phyloP scores from a whole-genome alignment of 768 basidiomycete genomes.

The Phanerochaete carnosa region DNA sequence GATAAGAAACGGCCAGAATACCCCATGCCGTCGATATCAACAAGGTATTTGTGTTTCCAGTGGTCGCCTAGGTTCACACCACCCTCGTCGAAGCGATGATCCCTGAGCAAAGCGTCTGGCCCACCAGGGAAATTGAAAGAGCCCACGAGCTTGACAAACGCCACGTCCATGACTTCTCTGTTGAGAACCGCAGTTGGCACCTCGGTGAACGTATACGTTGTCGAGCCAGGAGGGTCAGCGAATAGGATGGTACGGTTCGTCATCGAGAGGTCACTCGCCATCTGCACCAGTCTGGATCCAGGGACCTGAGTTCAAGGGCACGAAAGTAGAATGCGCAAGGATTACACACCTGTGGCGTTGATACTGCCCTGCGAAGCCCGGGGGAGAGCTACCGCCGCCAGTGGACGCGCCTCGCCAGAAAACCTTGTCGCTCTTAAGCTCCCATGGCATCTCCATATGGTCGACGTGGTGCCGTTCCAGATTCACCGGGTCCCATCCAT shows the following conservation, averaged over 20 bases:
- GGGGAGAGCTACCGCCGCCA: slow-evolving; percentile 86
- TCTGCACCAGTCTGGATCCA: slow-evolving; percentile 60
- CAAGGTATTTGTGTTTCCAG: slow-evolving; percentile 88
- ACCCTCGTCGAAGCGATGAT: slow-evolving; percentile 68
- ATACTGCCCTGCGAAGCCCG: slow-evolving; percentile 77
- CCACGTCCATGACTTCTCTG: slow-evolving; percentile 79
- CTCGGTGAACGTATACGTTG: slow-evolving; percentile 54
- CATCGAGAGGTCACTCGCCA: slow-evolving; percentile 59
- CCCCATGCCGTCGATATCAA: slow-evolving; percentile 94
- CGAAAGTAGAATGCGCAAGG: background rate
- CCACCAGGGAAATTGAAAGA: slow-evolving; percentile 75
- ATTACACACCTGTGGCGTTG: slow-evolving; percentile 74
- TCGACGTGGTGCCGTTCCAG: slow-evolving; percentile 74
- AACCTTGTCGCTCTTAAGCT: slow-evolving; percentile 78
- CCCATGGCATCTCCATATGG: slow-evolving; percentile 85
- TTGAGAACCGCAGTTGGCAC: slow-evolving; percentile 66
- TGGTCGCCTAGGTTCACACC: slow-evolving; percentile 80
- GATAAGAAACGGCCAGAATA: slow-evolving; percentile 90
- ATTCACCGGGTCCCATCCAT: slow-evolving; percentile 83
- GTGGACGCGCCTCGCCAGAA: slow-evolving; percentile 98
- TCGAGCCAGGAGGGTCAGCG: slow-evolving; percentile 57
- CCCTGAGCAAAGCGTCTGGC: slow-evolving; percentile 53
- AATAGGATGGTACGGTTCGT: slow-evolving; percentile 65
- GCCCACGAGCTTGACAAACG: slow-evolving; percentile 77
- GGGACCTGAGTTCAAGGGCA: slow-evolving; percentile 7